Evolutionary conservation across 176 grass and related monocot species (phyloP), one percentile per base, ranked within the genome.

Genomic region (Carex scoparia): DNA sequence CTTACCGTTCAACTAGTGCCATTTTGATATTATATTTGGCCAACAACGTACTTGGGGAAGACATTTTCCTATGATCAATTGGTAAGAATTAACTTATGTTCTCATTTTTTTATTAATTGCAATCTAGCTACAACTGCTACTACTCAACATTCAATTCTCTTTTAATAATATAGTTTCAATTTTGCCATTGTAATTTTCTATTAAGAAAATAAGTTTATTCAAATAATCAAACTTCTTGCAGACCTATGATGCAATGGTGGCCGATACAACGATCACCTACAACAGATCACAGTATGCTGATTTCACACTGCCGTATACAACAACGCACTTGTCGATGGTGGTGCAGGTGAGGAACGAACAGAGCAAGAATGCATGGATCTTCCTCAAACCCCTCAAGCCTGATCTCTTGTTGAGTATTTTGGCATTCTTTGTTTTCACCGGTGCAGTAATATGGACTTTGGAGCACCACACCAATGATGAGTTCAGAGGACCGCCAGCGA

Each of bases 191-290:
- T 28, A 28, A 23, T 10, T 63, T 23, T 23, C 7, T 63, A 63
- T 63, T 63, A 23, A 63, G 61, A 63, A 63, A 63, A 27, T 19
- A 63, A 63, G 19, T 63, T 63, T 23, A 6, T 30, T 9, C 23
- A 23, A 23, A 23, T 2, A 48, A 23, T 19, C 23, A 54, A 55
- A 54, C 14, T 5, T 28, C 8, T 84, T 61, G 18, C 84, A 97
- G 94, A 51, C 15, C 10, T 97, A 86, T 54, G 95, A 93, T 79
- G 92, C 90, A 38, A 92, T 74, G 55, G 92, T 94, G 85, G 89
- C 87, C 0, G 94, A 94, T 61, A 86, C 93, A 44, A 94, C 94
- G 3, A 91, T 97, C 65, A 93, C 87, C 18, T 65, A 87, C 8
- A 38, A 86, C n/a, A 75, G 95, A 54, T 89, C 95, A 30, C 19